Conservation (phyloP, 2,329 filamentous ascomycete genomes). For the Tolypocladium capitatum region DNA sequence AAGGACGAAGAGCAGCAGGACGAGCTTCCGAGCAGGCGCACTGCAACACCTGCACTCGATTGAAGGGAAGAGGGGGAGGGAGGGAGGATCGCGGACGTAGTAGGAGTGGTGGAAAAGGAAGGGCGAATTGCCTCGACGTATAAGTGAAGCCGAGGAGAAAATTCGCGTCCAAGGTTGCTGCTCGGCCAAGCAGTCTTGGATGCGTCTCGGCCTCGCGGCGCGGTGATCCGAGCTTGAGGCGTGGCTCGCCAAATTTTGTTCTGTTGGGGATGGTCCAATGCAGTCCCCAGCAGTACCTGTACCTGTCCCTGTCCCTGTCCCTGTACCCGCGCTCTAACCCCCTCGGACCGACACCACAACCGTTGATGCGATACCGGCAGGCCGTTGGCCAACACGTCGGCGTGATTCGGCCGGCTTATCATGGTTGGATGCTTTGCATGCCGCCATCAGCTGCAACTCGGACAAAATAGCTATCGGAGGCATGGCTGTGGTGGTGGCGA, state of each 20-base stretch:
- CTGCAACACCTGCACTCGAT: slow-evolving; percentile 1
- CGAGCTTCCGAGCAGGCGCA: slow-evolving; percentile 3
- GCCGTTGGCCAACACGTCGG: not conserved
- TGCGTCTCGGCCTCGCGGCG: no score
- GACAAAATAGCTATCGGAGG: not conserved
- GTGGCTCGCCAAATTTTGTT: slow-evolving; percentile 19
- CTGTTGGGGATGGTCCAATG: slow-evolving; percentile 26
- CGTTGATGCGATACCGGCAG: not conserved
- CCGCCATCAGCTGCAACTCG: not conserved
- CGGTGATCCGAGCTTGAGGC: no score
- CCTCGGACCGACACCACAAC: not conserved
- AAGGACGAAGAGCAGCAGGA: not conserved
- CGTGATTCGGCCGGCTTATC: not conserved
- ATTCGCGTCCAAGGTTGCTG: slow-evolving; percentile 8
- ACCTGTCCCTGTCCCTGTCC: not conserved
- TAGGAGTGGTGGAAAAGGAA: not conserved
- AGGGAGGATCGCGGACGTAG: not conserved
- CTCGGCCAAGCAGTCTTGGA: slow-evolving; percentile 6
- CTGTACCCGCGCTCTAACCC: not conserved
- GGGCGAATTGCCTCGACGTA: slow-evolving; percentile 13
- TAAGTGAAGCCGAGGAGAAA: slow-evolving; percentile 16
- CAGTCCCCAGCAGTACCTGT: not conserved
- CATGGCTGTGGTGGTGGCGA: not conserved
- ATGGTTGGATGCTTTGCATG: not conserved
- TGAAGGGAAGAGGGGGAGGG: not conserved